Base-by-base conservation (phyloP, 2,329 filamentous ascomycete genomes). In the Penicillium sp. region DNA sequence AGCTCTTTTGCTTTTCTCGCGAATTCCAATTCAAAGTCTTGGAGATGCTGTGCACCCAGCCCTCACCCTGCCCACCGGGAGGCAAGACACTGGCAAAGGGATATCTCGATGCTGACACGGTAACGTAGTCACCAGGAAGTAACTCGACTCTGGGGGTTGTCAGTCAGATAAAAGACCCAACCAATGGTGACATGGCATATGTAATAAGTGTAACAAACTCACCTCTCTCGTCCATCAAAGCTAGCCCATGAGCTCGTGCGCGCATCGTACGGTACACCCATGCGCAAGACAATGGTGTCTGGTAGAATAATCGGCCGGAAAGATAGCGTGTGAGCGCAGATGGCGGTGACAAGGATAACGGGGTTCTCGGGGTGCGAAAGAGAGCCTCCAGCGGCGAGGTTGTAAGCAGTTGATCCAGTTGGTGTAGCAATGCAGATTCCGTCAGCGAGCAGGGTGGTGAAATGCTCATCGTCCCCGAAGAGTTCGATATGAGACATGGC, bases 301-400 rank as follows among this genome's bases (percentile, higher is more conserved):
- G 94, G 94, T 3, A 97, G 81, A 67, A 97, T 94, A 67, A 97
- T 94, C n/a, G 93, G 93, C 11, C 94, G 84, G 81, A 97, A 97
- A 2, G 90, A 96, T 3, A 97, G 81, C 0, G 93, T 97, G 74
- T 97, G 93, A 1, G 94, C 90, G 71, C 92, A 97, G 53, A 97
- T 96, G 47, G 93, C 89, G 0, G 92, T 96, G 6, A 97, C 85
- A 2, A 97, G 85, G 75, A 97, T 96, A 45, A 97, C 92, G 0
- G 93, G 94, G 71, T 97, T 97, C 66, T 97, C 94, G 0, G 93
- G 93, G 70, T 97, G 93, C 68, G 91, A 97, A 25, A 97, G 82
- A 3, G 91, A 96, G 19, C 93, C 93, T n/a, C 94, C 94, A 0
- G 93, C 92, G 0, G 92, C 93, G 19, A 97, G 86, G 69, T 96